A percentile compares a stretch with the other conserved stretches of the same genome.
phyloP scores from a whole-genome alignment of 495 filamentous ascomycete genomes.

The Niebla homalea region DNA sequence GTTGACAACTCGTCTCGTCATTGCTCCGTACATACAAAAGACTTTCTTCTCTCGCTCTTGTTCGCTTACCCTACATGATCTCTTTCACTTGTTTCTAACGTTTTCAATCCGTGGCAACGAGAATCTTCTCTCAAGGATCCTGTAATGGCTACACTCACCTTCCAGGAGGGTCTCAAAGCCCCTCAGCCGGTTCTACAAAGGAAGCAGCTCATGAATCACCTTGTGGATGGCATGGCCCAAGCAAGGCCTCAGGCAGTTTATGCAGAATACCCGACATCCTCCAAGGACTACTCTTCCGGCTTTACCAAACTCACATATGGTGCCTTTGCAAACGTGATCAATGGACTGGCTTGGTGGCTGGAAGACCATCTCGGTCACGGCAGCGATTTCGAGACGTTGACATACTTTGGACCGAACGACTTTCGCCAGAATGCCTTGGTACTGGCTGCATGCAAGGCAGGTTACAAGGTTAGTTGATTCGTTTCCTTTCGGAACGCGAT shows the following conservation, averaged over 20 bases:
- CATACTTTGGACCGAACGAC: slow-evolving; percentile 34
- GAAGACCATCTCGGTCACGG: slow-evolving; percentile 21
- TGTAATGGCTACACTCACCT: no score
- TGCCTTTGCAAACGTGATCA: slow-evolving; percentile 16
- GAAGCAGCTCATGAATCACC: slow-evolving; percentile 11
- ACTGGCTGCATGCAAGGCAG: slow-evolving; percentile 32
- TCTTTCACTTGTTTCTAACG: no score
- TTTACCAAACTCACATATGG: slow-evolving; percentile 10
- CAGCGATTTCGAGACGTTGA: slow-evolving; percentile 20
- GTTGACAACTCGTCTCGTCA: no score
- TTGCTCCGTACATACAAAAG: no score
- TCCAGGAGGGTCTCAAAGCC: no score
- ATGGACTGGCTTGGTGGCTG: slow-evolving; percentile 24
- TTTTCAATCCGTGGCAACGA: no score
- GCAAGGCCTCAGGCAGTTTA: slow-evolving; percentile 25
- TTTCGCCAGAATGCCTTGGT: slow-evolving; percentile 28
- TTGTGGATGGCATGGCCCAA: slow-evolving; percentile 29
- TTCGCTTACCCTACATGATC: no score
- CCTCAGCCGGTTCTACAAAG: no score
- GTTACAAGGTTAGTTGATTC: slow-evolving; percentile 26
- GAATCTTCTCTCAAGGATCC: no score
- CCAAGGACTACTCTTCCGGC: slow-evolving; percentile 16
- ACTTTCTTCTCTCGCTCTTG: no score
- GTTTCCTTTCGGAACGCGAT: no score
- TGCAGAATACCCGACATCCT: slow-evolving; percentile 24